phyloP scores from a whole-genome alignment of 495 filamentous ascomycete species.

The Hyaloscypha hepaticicola region DNA sequence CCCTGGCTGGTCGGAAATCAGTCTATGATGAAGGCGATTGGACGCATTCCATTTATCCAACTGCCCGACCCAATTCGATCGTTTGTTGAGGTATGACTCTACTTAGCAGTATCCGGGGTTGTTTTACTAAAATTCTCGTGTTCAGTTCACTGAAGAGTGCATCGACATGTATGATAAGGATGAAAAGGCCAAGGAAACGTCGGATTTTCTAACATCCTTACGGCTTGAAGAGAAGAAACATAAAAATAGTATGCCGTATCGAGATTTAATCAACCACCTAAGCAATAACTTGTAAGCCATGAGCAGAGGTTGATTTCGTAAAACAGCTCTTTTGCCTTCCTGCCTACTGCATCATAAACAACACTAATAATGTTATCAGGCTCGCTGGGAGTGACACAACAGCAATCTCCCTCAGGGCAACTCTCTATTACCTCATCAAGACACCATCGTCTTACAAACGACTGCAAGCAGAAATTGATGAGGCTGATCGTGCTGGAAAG shows the following conservation, averaged over 20 bases:
- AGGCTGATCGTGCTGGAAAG: slow-evolving; percentile 42
- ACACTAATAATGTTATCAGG: neutral
- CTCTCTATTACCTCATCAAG: slow-evolving; percentile 63
- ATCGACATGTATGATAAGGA: slow-evolving; percentile 34
- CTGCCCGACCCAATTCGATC: neutral
- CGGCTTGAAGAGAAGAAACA: neutral
- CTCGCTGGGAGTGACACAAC: slow-evolving; percentile 47
- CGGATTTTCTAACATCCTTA: slow-evolving; percentile 2
- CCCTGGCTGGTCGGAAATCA: slow-evolving; percentile 41
- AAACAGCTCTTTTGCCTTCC: too few relatives aligned
- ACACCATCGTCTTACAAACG: slow-evolving; percentile 43
- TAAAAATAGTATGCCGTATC: slow-evolving; percentile 3
- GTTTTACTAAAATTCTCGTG: slow-evolving; percentile 37
- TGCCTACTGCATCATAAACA: slow-evolving; percentile 46
- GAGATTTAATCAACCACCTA: slow-evolving; percentile 40
- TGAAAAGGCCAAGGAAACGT: slow-evolving; percentile 8
- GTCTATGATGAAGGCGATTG: slow-evolving; percentile 31
- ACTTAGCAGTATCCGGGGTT: neutral
- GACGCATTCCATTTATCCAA: neutral
- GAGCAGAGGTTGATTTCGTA: too few relatives aligned
- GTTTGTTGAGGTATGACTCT: neutral
- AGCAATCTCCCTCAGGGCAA: slow-evolving; percentile 57
- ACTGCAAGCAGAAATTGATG: slow-evolving; percentile 53
- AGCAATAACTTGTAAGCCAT: slow-evolving; percentile 42
- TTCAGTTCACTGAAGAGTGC: slow-evolving; percentile 36